These are phyloP conservation scores for Lipomyces sp. DNA, from an alignment of 805 yeast species.

Conservation along the genomic window DNA sequence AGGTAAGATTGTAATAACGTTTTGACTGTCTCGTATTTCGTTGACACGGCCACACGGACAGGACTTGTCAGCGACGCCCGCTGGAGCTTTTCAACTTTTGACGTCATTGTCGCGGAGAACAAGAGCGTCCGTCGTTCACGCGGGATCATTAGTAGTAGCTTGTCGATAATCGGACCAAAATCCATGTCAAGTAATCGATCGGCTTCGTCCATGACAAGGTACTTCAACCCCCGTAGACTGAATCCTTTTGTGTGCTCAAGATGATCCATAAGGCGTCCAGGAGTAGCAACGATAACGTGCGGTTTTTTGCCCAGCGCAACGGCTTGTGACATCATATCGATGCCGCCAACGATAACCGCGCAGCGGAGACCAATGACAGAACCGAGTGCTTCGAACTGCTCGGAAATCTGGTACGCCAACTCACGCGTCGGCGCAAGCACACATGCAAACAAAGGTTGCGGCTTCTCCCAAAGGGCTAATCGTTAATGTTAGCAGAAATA, in stretches of 20 bases:
- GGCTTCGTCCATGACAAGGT: slow-evolving; percentile 96
- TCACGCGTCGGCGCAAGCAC: slow-evolving; percentile 78
- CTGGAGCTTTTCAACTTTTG: slow-evolving; percentile 91
- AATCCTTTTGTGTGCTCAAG: slow-evolving; percentile 94
- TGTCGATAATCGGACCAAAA: slow-evolving; percentile 91
- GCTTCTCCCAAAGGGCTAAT: slow-evolving; percentile 78
- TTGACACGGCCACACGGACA: slow-evolving; percentile 86
- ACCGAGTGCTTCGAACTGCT: slow-evolving; percentile 94
- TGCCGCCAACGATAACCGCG: slow-evolving; percentile 92
- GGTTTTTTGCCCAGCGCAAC: slow-evolving; percentile 92
- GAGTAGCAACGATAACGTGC: slow-evolving; percentile 93
- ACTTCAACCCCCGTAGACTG: slow-evolving; percentile 77
- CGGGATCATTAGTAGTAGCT: slow-evolving; percentile 82
- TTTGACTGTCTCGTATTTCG: slow-evolving; percentile 89
- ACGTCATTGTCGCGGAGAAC: slow-evolving; percentile 97
- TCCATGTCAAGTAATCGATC: slow-evolving; percentile 99
- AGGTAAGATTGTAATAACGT: slow-evolving; percentile 87
- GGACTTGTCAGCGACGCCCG: slow-evolving; percentile 89
- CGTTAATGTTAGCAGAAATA: background rate
- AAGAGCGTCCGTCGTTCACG: slow-evolving; percentile 75
- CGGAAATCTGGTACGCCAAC: slow-evolving; percentile 68
- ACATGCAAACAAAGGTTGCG: slow-evolving; percentile 84
- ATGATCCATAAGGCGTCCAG: slow-evolving; percentile 88
- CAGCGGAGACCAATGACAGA: slow-evolving; percentile 89
- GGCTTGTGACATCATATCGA: slow-evolving; percentile 98